Evolutionary conservation across 768 basidiomycete genomes (phyloP), one percentile per base, ranked within the genome.

Genomic region (Tubosaeta sp.): DNA sequence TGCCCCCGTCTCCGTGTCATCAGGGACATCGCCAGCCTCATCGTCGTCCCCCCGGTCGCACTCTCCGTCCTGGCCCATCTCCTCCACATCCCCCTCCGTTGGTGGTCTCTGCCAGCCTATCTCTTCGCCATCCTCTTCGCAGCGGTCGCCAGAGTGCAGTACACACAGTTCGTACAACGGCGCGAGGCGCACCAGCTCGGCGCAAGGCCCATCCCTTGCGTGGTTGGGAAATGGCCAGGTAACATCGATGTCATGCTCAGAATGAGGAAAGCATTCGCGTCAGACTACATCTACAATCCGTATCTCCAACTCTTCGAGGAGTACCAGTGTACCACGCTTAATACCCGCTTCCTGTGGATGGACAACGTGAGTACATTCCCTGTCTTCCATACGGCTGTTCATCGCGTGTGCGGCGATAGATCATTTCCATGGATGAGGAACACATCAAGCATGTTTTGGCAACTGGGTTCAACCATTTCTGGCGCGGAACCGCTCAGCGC

Each of bases 211-310:
- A 79, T 84, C 43, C 83, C 82, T 4, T 69, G 74, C 18, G 79
- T 87, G 14, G 70, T 76, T 16, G 86, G 86, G 7, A 82, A 78
- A 69, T 86, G 84, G 83, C 86, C 85, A 4, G 87, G 87, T n/a
- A 88, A 88, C 62, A 69, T 88, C 58, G 87, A 90, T 58, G 65
- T 88, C 43, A 73, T 86, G 50, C 60, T 86, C 42, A 71, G 67
- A 48, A 77, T 84, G 71, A 73, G 78, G 57, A 69, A 70, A 19
- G 77, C 79, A 0, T 78, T 81, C 63, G 75, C 78, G 55, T 79
- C 75, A 19, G 76, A 76, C 58, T 88, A 88, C 63, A 70, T 82
- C 13, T 74, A 79, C 40, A 79, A 84, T 48, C 80, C 80, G 4
- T 86, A 86, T 54, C 72, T 79, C n/a, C 72, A 78, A 21, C 72